Conservation (phyloP, 208 protist species). For the Polymyxa betae region DNA sequence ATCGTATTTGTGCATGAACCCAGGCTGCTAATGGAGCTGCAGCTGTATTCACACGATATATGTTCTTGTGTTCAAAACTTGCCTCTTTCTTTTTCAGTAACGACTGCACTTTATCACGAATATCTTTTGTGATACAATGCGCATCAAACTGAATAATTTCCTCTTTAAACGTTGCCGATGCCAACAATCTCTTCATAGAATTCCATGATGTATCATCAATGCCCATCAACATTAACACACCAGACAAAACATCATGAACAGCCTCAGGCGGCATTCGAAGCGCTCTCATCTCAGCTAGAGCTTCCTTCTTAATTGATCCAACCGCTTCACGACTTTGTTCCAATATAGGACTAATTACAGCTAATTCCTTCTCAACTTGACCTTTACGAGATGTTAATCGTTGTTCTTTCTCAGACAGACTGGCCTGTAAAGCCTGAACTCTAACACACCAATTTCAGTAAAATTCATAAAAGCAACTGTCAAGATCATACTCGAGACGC, state of each 20-base stretch:
- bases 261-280: conserved; percentile 90
- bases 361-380: conserved; percentile 88
- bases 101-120: conserved; percentile 82
- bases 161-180: conserved; percentile 79
- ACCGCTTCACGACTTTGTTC: conserved; percentile 89
- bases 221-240: conserved; percentile 89
- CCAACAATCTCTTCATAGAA: conserved; percentile 89
- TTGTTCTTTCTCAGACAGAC: conserved; percentile 86
- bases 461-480: background rate
- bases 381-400: conserved; percentile 82
- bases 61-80: conserved; percentile 88
- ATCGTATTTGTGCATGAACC: conserved; percentile 93
- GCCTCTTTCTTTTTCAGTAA: conserved; percentile 82
- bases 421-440: conserved; percentile 87
- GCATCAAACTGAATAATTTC: conserved; percentile 94
- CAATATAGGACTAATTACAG: conserved; percentile 89
- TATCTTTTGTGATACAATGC: conserved; percentile 76
- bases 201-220: conserved; percentile 87
- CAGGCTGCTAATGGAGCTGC: conserved; percentile 93
- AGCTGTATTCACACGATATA: conserved; percentile 86
- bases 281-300: conserved; percentile 91
- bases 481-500: conserved; percentile 75
- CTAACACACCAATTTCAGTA: background rate
- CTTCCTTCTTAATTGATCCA: conserved; percentile 85
- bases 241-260: conserved; percentile 92